Evolutionary conservation across 257 asterid species (phyloP).

Genomic region (Perilla frutescens): DNA sequence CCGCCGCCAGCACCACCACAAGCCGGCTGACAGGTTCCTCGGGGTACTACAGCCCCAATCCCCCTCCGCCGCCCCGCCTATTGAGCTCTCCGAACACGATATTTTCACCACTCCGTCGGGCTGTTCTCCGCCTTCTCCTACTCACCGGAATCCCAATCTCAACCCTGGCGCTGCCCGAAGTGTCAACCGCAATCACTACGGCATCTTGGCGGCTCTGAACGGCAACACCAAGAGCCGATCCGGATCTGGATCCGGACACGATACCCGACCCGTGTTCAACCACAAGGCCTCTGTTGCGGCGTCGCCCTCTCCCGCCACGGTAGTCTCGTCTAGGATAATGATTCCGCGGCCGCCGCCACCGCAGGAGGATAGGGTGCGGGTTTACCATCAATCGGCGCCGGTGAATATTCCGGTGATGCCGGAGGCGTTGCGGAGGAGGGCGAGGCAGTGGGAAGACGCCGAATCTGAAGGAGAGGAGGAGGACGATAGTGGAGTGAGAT

Average conservation of each 20-base stretch:
- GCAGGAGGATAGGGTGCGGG: constrained; percentile 27
- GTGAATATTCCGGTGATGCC: constrained; percentile 65
- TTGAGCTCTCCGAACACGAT: constrained; percentile 69
- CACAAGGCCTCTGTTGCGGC: constrained; percentile 63
- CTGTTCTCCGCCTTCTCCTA: constrained; percentile 36
- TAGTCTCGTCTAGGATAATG: constrained; percentile 46
- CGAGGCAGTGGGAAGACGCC: constrained; percentile 45
- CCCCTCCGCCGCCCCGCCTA: constrained; percentile 35
- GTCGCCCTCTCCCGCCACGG: constrained; percentile 45
- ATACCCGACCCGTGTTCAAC: constrained; percentile 54
- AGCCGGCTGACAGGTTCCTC: constrained; percentile 46
- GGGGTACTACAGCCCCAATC: constrained; percentile 40
- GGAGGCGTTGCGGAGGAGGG: constrained; percentile 45
- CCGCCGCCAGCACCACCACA: constrained; percentile 40
- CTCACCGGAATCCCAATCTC: constrained; percentile 25
- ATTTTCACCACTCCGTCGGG: constrained; percentile 54
- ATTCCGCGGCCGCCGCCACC: constrained; percentile 60
- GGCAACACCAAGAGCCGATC: constrained; percentile 28
- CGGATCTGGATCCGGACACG: constrained; percentile 47
- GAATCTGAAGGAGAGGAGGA: constrained; percentile 49
- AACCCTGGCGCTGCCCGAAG: constrained; percentile 22
- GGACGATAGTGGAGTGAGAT: constrained; percentile 28
- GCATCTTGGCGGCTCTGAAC: constrained; percentile 64
- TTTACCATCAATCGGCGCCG: constrained; percentile 66
- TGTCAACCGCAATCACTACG: constrained; percentile 38